A percentile compares a stretch with the other conserved stretches of the same genome.
Conservation (phyloP, 2,329 filamentous ascomycete species). For the Anisogramma anomala region DNA sequence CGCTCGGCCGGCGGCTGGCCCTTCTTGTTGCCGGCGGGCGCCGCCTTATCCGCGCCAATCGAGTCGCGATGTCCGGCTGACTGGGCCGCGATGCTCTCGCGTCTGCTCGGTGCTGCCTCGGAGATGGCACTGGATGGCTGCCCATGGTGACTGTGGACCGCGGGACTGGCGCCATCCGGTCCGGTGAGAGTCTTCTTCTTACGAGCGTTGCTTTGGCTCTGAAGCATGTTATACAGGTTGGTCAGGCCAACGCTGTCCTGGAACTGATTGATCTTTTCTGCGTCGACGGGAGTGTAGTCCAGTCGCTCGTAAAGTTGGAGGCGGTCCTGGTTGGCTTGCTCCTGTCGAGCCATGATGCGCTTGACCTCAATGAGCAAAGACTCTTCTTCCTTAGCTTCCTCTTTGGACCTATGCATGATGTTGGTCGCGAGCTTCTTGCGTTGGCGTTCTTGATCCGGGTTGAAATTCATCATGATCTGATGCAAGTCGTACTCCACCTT, state of each 20-base stretch:
- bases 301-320: conserved; percentile 77
- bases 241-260: conserved; percentile 10
- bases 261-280: conserved; percentile 45
- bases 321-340: conserved; percentile 77
- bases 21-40: conserved; percentile 38
- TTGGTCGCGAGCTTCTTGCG: conserved; percentile 79
- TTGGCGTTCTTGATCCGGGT: conserved; percentile 63
- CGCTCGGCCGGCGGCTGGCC: conserved; percentile 42
- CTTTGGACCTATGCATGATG: conserved; percentile 65
- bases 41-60: conserved; percentile 28
- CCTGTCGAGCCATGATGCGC: conserved; percentile 77
- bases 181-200: conserved; percentile 67
- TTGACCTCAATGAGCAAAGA: conserved; percentile 81
- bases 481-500: conserved; percentile 71
- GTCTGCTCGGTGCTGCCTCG: conserved; percentile 29
- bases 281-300: conserved; percentile 61
- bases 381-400: conserved; percentile 88
- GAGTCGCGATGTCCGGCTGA: conserved; percentile 33
- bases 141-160: conserved; percentile 22
- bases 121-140: conserved; percentile 28
- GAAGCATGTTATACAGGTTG: conserved; percentile 35
- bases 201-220: conserved; percentile 79
- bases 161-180: conserved; percentile 41
- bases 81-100: conserved; percentile 41
- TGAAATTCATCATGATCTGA: conserved; percentile 78